Evolutionary conservation across 2,329 filamentous ascomycete species (phyloP).

Genomic region (Fonsecaea erecta): DNA sequence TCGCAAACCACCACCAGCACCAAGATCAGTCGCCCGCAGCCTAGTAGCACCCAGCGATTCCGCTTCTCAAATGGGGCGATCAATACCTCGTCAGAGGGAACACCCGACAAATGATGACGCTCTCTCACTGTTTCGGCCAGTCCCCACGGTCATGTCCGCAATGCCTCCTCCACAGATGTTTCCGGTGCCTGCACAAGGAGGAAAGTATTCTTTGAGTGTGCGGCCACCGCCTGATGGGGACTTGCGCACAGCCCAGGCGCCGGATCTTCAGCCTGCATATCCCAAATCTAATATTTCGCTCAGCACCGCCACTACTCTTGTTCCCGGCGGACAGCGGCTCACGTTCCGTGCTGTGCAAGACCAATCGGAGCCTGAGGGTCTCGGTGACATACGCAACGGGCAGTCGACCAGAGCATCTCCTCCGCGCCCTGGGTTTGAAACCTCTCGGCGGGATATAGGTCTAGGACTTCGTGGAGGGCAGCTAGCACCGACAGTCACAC

Average conservation of each 20-base stretch:
- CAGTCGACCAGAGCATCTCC: neutral
- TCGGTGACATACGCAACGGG: neutral
- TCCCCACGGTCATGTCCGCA: neutral
- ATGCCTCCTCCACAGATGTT: conserved; percentile 23
- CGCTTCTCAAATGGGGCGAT: conserved; percentile 23
- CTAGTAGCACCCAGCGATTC: conserved; percentile 26
- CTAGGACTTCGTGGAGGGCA: neutral
- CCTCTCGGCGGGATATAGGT: neutral
- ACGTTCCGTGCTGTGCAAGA: neutral
- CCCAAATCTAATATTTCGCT: conserved; percentile 25
- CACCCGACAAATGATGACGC: neutral
- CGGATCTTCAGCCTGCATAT: neutral
- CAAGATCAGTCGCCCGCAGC: neutral
- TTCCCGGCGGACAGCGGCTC: conserved; percentile 5
- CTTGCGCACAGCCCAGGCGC: conserved; percentile 1
- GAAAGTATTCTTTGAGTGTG: neutral
- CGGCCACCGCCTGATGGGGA: neutral
- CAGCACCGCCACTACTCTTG: conserved; percentile 28
- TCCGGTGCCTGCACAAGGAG: neutral
- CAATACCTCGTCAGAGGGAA: neutral
- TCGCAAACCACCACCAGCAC: conserved; percentile 29
- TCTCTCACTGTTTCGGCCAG: neutral
- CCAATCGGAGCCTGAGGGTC: neutral
- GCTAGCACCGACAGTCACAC: neutral
- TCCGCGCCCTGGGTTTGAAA: neutral